A percentile compares a stretch with the other conserved stretches of the same genome.
Conservation (phyloP, 352 stramenopile genomes). For the Phytophthora ohioensis region DNA sequence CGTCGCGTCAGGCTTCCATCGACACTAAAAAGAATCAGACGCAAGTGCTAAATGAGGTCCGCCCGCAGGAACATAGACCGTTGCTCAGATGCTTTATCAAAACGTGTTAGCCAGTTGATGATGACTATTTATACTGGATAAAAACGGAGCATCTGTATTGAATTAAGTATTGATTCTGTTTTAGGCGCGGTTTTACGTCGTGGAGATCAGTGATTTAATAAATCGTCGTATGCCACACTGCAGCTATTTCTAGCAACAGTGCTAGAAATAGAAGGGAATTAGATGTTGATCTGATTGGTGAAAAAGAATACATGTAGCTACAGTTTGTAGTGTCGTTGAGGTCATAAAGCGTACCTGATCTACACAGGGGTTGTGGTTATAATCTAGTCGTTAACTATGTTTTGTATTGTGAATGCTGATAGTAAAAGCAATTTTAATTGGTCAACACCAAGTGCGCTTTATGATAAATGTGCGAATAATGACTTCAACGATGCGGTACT, state of each 20-base stretch:
- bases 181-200: neutral
- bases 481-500: no score
- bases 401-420: no score
- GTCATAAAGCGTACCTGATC: no score
- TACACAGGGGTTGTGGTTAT: no score
- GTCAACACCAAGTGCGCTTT: no score
- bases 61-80: neutral
- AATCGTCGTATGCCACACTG: neutral
- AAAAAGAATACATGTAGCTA: neutral
- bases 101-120: neutral
- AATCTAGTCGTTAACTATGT: no score
- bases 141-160: neutral
- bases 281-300: neutral
- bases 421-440: no score
- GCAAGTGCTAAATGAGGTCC: constrained; percentile 9
- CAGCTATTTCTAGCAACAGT: constrained; percentile 22
- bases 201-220: neutral
- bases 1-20: neutral
- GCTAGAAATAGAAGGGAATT: constrained; percentile 23
- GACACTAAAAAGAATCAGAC: constrained; percentile 6
- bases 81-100: constrained; percentile 11
- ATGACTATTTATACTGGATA: neutral
- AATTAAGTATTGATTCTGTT: neutral
- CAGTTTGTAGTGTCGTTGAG: neutral
- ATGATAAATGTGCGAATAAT: no score